These are phyloP conservation scores for Lasiodiplodia hormozganensis DNA, from an alignment of 2,329 filamentous ascomycete genomes.

Conservation along the genomic window DNA sequence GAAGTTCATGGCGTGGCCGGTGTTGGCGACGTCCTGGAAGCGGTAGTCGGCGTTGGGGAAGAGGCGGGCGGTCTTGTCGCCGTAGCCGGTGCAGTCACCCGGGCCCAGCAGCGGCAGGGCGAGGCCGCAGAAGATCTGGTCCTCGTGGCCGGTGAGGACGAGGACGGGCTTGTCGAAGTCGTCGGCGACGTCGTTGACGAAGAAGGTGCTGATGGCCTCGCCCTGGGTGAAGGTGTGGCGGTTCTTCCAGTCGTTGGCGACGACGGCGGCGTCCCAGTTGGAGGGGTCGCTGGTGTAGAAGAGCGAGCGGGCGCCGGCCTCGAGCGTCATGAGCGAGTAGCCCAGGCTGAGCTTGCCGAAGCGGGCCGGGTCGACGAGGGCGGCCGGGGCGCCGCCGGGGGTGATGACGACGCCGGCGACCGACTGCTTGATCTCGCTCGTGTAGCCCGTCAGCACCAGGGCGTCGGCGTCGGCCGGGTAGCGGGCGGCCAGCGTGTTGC, in stretches of 20 bases:
- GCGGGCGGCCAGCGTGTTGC: constrained; percentile 41
- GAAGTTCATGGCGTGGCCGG: constrained; percentile 15
- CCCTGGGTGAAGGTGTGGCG: constrained; percentile 12
- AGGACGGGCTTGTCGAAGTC: constrained; percentile 12
- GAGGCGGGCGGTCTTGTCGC: neutral
- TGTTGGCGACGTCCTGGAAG: neutral
- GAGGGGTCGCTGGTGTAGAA: constrained; percentile 6
- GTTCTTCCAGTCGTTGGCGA: neutral
- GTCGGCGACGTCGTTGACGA: constrained; percentile 17
- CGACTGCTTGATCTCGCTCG: constrained; percentile 8
- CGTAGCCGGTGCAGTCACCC: neutral
- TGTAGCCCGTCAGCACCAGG: constrained; percentile 47
- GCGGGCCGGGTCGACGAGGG: constrained; percentile 9
- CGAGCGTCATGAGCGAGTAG: constrained; percentile 14
- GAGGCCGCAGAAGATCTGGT: constrained; percentile 26
- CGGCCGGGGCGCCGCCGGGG: neutral
- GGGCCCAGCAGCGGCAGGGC: constrained; percentile 12
- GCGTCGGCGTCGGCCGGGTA: constrained; percentile 46
- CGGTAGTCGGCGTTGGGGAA: constrained; percentile 1
- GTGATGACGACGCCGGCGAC: constrained; percentile 10
- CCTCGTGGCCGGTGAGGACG: constrained; percentile 23
- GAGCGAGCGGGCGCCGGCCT: neutral
- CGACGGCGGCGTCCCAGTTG: constrained; percentile 16
- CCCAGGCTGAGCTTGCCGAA: constrained; percentile 13
- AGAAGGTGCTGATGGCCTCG: constrained; percentile 17